Evolutionary conservation across 2,329 filamentous ascomycete species (phyloP).

Genomic region (Lanzia echinophila): DNA sequence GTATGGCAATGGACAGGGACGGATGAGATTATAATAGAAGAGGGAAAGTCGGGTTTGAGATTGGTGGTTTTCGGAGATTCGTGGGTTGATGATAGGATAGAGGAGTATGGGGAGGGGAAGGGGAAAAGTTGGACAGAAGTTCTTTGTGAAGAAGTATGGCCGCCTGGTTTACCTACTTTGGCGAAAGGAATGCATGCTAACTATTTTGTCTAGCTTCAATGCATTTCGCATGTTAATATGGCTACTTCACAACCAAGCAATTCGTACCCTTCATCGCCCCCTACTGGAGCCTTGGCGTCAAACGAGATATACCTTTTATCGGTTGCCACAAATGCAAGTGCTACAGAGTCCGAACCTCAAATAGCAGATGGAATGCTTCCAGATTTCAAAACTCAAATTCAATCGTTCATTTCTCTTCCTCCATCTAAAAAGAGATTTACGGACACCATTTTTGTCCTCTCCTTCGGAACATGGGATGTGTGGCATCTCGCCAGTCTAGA

Average conservation of each 20-base stretch:
- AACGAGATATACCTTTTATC: slow-evolving; percentile 18
- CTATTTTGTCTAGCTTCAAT: no score
- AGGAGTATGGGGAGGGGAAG: slow-evolving; percentile 10
- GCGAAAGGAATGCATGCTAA: no score
- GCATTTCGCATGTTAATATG: slow-evolving; percentile 25
- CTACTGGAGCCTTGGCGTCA: slow-evolving; percentile 23
- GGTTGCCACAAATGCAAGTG: background rate
- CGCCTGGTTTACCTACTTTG: background rate
- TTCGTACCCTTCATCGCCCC: slow-evolving; percentile 15
- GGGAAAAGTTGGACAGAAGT: slow-evolving; percentile 26
- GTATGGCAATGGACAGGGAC: slow-evolving; percentile 20
- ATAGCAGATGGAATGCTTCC: slow-evolving; percentile 15
- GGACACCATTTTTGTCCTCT: slow-evolving; percentile 26
- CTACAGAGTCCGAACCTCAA: background rate
- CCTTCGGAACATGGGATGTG: slow-evolving; percentile 31
- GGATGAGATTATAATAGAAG: slow-evolving; percentile 9
- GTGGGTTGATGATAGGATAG: slow-evolving; percentile 25
- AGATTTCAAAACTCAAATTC: slow-evolving; percentile 25
- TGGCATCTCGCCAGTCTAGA: slow-evolving; percentile 25
- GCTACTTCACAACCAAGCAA: slow-evolving; percentile 22
- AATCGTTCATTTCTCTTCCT: slow-evolving; percentile 22
- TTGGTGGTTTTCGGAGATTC: slow-evolving; percentile 30
- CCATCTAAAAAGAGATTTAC: slow-evolving; percentile 7
- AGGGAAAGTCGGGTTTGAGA: slow-evolving; percentile 13
- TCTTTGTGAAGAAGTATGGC: slow-evolving; percentile 27